Evolutionary conservation across 768 basidiomycete species (phyloP), one percentile per base, ranked within the genome.

Genomic region (Bullera alba): DNA sequence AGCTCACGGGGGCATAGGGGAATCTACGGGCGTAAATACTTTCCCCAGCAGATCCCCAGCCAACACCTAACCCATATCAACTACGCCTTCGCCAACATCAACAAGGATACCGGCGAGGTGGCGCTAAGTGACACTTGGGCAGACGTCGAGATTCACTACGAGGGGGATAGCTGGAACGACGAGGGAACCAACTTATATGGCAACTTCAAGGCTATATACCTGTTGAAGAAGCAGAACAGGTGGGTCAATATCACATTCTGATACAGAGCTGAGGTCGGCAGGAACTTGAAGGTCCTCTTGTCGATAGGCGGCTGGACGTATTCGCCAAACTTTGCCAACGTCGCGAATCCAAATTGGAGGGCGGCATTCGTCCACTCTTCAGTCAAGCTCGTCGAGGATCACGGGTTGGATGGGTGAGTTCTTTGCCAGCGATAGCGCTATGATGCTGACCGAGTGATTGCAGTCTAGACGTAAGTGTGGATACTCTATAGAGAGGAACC

Each of bases 141-240:
- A 0, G 95, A 99, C 76, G 81, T 92, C 64, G 89, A 76, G 69
- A 97, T 97, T 39, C 95, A 97, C 70, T 92, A 93, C 69, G 83
- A 85, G 0, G 87, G 85, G 6, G 95, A 99, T 73, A 85, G 84
- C 3, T 99, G 95, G 95, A 85, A 91, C 58, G 93, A 97, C 46
- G 69, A 68, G 23, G 91, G 90, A 37, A 83, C 78, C 56, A 95
- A 97, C 72, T 80, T 97, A 16, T 97, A 93, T 55, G 92, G 92
- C 46, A 93, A 93, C 73, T 81, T 97, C 75, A 95, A 93, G 69
- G 87, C 86, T 43, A 80, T 97, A 51, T 92, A 91, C 72, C 79
- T 85, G 27, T 77, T 96, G 58, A 97, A 97, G 78, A 85, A 92
- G 68, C 72, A 79, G 56, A 77, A 95, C 53, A 80, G 90, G 46